Conservation (phyloP, 2,329 filamentous ascomycete species). For the Rachicladosporium sp. region DNA sequence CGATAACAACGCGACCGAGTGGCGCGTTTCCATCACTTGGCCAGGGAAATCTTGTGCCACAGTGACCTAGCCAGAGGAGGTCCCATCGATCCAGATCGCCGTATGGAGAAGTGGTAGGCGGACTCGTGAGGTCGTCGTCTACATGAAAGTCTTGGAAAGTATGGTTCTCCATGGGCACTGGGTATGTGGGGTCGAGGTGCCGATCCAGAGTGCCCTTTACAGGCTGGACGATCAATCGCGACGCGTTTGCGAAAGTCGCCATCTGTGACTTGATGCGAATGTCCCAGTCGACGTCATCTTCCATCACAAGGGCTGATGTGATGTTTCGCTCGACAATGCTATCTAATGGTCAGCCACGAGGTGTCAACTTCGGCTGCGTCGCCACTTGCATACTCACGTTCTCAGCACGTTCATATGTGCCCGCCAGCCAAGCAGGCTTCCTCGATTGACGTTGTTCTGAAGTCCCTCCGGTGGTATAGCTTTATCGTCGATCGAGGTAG, state of each 20-base stretch:
- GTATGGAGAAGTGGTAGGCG: slow-evolving; percentile 14
- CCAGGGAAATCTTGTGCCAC: slow-evolving; percentile 24
- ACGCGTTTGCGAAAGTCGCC: slow-evolving; percentile 28
- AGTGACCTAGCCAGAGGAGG: slow-evolving; percentile 30
- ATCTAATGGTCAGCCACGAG: slow-evolving; percentile 21
- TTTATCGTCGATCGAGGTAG: slow-evolving; percentile 20
- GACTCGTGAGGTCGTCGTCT: slow-evolving; percentile 1
- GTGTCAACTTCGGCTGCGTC: slow-evolving; percentile 1
- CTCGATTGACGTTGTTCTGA: neutral
- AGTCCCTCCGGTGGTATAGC: slow-evolving; percentile 20
- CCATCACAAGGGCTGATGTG: slow-evolving; percentile 31
- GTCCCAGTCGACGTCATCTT: slow-evolving; percentile 36
- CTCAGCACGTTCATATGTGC: slow-evolving; percentile 11
- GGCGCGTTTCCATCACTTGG: slow-evolving; percentile 8
- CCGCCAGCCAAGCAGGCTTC: slow-evolving; percentile 7
- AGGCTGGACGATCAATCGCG: slow-evolving; percentile 19
- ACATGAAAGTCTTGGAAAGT: slow-evolving; percentile 7
- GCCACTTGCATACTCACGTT: slow-evolving; percentile 3
- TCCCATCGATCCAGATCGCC: slow-evolving; percentile 22
- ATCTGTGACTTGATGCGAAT: slow-evolving; percentile 30
- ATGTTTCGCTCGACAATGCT: slow-evolving; percentile 27
- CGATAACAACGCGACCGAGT: slow-evolving; percentile 12
- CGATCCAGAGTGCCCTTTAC: neutral
- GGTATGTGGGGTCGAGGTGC: neutral
- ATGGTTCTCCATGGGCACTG: slow-evolving; percentile 3